Evolutionary conservation across 2,329 filamentous ascomycete genomes (phyloP), one percentile per base, ranked within the genome.

Genomic region (Fusarium sp.): DNA sequence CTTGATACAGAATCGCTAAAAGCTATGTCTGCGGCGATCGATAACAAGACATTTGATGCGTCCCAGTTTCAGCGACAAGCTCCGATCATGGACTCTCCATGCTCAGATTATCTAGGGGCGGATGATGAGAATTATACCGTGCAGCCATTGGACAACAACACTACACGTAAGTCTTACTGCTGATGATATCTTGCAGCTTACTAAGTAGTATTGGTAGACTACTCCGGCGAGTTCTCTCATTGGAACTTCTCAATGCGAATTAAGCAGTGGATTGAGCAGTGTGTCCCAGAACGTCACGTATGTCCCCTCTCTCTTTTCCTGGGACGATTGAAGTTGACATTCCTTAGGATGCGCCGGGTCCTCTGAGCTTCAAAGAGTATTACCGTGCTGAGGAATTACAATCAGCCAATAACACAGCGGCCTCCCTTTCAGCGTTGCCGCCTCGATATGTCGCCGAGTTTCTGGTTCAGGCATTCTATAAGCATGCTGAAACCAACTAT

Each of bases 171-270:
- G 80, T 66, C 16, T 37, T 14, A 21, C 41, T 51, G 41, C n/a
- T 59, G 55, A 18, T 28, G 34, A 42, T 23, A 42, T 28, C 6
- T 27, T 20, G 25, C 57, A 59, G 49, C 34, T 64, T 32, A 42
- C 58, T 41, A 62, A 74, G 43, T 14, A 46, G 25, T 2, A 16
- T 6, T 40, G 7, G 7, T 43, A 85, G 83, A 86, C 56, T 86
- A 84, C 62, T 86, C 84, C 1, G 84, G 84, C 11, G 84, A 86
- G 65, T 85, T 86, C 68, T 86, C 84, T 3, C 83, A 86, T 59
- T 85, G 83, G 82, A 85, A 85, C 66, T 86, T 86, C 69, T 85
- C 83, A 42, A 84, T 84, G 82, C 77, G 82, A 42, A 80, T 85
- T 66, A 84, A 84, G 66, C 80, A 82, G n/a, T 83, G 82, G 73